Conservation (phyloP, 2,329 filamentous ascomycete genomes). For the Arthrinium puccinioides region DNA sequence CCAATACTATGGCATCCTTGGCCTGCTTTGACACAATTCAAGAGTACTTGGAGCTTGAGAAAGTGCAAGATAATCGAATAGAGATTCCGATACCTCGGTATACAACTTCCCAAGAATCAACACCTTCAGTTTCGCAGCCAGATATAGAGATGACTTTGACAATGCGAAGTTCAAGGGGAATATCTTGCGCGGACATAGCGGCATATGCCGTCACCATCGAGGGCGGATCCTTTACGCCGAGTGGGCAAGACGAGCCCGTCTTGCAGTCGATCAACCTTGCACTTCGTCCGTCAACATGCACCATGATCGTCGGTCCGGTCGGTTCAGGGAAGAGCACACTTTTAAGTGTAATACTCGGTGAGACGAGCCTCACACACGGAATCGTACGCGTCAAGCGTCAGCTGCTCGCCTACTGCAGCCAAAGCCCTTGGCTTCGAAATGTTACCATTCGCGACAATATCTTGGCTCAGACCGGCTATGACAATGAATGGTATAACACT, state of each 20-base stretch:
- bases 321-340: not conserved
- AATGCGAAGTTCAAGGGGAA: not conserved
- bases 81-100: not conserved
- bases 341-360: too few species aligned
- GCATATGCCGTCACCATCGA: not conserved
- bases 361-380: too few species aligned
- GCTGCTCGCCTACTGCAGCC: conserved; percentile 19
- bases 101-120: not conserved
- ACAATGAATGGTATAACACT: conserved; percentile 11
- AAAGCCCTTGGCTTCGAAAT: conserved; percentile 18
- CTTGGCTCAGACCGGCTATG: conserved; percentile 10
- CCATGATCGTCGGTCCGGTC: not conserved
- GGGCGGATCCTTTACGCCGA: not conserved
- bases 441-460: conserved; percentile 16
- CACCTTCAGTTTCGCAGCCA: too few species aligned
- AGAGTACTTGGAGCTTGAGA: not conserved
- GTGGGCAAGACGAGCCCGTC: not conserved
- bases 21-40: not conserved
- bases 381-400: too few species aligned
- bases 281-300: not conserved
- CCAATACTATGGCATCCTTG: not conserved
- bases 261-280: not conserved
- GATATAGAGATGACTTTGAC: not conserved
- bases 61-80: not conserved
- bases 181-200: not conserved